Conservation (phyloP, 495 filamentous ascomycete genomes). For the Friedmanniomyces endolithicus region DNA sequence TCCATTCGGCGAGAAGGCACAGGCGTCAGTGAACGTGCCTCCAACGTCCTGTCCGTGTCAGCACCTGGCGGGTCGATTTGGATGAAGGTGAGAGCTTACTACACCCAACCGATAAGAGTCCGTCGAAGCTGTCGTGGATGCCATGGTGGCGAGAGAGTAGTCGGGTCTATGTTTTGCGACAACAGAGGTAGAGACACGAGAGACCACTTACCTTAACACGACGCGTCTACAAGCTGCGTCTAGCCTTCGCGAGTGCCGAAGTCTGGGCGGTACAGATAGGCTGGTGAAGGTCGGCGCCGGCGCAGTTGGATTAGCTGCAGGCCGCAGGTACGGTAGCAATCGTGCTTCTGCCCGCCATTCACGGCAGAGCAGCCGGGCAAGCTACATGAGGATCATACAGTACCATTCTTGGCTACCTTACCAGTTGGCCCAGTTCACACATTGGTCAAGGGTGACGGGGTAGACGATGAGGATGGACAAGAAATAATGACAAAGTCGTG, state of each 20-base stretch:
- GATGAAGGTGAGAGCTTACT: neutral
- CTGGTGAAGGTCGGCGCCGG: neutral
- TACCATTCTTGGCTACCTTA: neutral
- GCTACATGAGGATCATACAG: neutral
- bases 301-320: neutral
- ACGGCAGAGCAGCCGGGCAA: neutral
- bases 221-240: neutral
- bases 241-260: neutral
- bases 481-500: too few relatives aligned
- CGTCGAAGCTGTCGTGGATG: neutral
- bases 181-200: neutral
- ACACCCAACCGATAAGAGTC: slow-evolving; percentile 9
- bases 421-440: too few relatives aligned
- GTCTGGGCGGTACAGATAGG: neutral
- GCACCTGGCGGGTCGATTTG: neutral
- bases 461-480: too few relatives aligned
- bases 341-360: neutral
- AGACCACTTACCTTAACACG: neutral
- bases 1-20: slow-evolving; percentile 34
- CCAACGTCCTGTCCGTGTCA: slow-evolving; percentile 3
- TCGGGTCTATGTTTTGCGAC: neutral
- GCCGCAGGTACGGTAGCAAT: neutral
- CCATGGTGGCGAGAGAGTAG: neutral
- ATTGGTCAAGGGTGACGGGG: too few relatives aligned
- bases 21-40: slow-evolving; percentile 41